Base-by-base conservation (phyloP, 768 basidiomycete genomes). In the Serendipita vermifera region DNA sequence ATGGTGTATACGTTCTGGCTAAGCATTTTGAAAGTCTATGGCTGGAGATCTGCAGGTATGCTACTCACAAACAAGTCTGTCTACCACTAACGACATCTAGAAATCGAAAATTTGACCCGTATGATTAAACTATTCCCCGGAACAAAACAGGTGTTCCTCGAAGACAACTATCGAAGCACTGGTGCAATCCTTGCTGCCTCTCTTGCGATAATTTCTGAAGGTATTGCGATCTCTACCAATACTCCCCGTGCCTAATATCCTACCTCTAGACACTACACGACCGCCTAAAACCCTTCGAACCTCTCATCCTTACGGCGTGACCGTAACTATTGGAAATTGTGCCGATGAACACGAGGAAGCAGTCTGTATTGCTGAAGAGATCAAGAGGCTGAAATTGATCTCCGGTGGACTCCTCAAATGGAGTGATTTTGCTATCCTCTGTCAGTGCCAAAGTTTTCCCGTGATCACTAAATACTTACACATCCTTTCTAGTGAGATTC, bases 91-190 rank as follows among this genome's bases (percentile, higher is more conserved):
- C 29, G 17, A n/a, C 4, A 15, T 33, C 7, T 39, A 22, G 85
- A 90, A 62, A 73, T 86, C 2, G 77, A 75, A 57, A 91, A 91
- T 66, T 68, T 91, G 22, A 72, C 72, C 5, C 80, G 76, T 59
- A 91, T 92, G 89, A 69, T 73, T 32, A 68, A 48, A 86, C 87
- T 87, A 61, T 89, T 90, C 63, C 67, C 75, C 0, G 68, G 72
- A 1, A 81, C 82, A 0, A 60, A 72, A 58, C 82, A 87, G 62
- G 79, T 94, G 38, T 76, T 85, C 38, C 70, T 93, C 5, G 88
- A 92, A 65, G 75, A 88, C 64, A 92, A 91, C 64, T 94, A 91
- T 68, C 81, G 91, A 7, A 90, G 87, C 1, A 89, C 87, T 0
- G 81, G 74, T 0, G 73, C 82, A 0, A 91, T 94, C 56, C 69